Conservation (phyloP, 768 basidiomycete species). For the Phanerochaete sordida region DNA sequence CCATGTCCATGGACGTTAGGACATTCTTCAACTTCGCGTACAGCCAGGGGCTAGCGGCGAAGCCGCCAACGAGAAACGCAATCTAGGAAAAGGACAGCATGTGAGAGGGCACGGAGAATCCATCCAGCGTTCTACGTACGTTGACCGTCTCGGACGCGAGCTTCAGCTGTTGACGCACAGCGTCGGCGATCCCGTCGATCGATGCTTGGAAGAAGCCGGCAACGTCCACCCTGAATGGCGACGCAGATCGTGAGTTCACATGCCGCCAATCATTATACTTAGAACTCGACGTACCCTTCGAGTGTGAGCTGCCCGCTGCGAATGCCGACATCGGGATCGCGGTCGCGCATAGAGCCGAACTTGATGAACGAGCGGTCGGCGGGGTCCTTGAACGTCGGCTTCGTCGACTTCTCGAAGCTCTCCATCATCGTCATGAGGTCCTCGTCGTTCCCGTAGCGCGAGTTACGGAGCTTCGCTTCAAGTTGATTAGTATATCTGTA, state of each 20-base stretch:
- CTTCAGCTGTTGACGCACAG: constrained; percentile 29
- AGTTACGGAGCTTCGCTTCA: neutral
- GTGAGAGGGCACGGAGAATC: neutral
- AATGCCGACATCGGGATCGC: constrained; percentile 36
- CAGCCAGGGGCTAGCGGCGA: constrained; percentile 3
- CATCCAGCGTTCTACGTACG: neutral
- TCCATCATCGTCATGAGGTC: constrained; percentile 35
- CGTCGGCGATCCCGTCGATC: constrained; percentile 29
- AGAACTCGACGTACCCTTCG: constrained; percentile 27
- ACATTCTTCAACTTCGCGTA: neutral
- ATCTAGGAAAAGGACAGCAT: neutral
- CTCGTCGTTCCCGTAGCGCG: constrained; percentile 13
- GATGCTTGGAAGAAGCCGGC: constrained; percentile 42
- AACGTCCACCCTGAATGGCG: constrained; percentile 36
- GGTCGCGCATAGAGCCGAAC: constrained; percentile 39
- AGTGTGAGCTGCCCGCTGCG: constrained; percentile 37
- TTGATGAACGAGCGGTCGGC: constrained; percentile 37
- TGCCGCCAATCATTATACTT: neutral
- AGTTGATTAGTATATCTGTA: too few species aligned
- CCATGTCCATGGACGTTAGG: neutral
- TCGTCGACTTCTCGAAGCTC: constrained; percentile 36
- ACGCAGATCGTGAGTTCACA: too few species aligned
- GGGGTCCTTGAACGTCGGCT: constrained; percentile 40
- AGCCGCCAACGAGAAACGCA: constrained; percentile 2
- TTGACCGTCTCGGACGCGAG: neutral